Conservation (phyloP, 768 basidiomycete genomes). For the Rhizopogon roseolus region DNA sequence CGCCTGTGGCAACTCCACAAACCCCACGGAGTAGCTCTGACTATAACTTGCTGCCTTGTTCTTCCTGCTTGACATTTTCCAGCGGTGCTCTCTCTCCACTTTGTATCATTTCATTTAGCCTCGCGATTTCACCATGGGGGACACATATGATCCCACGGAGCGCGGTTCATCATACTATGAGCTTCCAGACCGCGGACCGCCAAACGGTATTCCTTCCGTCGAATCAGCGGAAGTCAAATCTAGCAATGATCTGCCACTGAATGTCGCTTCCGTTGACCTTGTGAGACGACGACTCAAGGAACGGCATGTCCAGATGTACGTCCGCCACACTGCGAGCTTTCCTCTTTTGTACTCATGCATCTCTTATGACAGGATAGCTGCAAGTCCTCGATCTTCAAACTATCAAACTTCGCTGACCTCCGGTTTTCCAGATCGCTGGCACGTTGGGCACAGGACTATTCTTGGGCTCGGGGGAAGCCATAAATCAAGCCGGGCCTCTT, state of each 20-base stretch:
- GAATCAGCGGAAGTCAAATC: not conserved
- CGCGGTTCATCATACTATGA: not conserved
- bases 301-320: conserved; percentile 75
- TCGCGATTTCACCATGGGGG: not conserved
- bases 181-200: not conserved
- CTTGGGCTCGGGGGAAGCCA: conserved; percentile 61
- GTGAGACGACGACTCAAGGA: conserved; percentile 71
- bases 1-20: not conserved
- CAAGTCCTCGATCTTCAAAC: conserved; percentile 22
- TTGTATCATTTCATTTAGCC: not conserved
- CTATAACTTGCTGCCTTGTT: not conserved
- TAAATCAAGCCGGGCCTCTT: conserved; percentile 56
- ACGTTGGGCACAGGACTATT: conserved; percentile 74
- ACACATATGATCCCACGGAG: not conserved
- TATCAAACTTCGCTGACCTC: not conserved
- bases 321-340: not conserved
- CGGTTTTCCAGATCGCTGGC: conserved; percentile 50
- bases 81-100: not conserved
- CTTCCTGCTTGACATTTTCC: not conserved
- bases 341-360: not conserved
- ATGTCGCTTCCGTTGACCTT: conserved; percentile 57
- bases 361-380: conserved; percentile 48
- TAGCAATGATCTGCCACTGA: conserved; percentile 7
- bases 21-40: not conserved
- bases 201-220: not conserved